Evolutionary conservation across 192 early-diverging fungal genomes (phyloP).

Genomic region (Piromyces sp.): DNA sequence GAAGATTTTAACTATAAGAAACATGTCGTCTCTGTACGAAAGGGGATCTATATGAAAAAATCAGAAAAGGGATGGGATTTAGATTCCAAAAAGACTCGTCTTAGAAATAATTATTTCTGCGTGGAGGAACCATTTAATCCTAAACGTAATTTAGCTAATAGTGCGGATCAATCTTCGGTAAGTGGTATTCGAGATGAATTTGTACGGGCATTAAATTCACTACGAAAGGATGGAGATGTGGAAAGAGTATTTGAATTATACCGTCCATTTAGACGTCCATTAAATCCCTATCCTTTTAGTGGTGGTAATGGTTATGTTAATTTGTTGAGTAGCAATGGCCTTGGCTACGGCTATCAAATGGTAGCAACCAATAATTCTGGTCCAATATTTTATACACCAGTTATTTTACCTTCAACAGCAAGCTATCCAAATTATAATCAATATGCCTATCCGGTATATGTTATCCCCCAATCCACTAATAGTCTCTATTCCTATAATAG

Average conservation of each 20-base stretch:
- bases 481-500: neutral
- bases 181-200: conserved; percentile 69
- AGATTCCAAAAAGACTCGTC: conserved; percentile 35
- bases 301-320: neutral
- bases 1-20: conserved; percentile 71
- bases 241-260: conserved; percentile 34
- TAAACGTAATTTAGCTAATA: conserved; percentile 75
- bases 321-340: neutral
- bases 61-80: conserved; percentile 69
- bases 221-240: conserved; percentile 23
- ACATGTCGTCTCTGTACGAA: conserved; percentile 61
- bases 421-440: neutral
- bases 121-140: conserved; percentile 50
- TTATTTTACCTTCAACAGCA: neutral
- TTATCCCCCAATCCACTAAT: neutral
- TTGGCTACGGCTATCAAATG: neutral
- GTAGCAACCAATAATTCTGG: no score
- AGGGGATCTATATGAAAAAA: conserved; percentile 64
- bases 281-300: neutral
- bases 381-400: no score
- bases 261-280: neutral
- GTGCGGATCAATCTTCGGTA: conserved; percentile 59
- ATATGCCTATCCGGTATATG: neutral
- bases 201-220: conserved; percentile 41
- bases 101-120: conserved; percentile 24